Evolutionary conservation across 495 filamentous ascomycete species (phyloP), one percentile per base, ranked within the genome.

Genomic region (Cairneyella variabilis): DNA sequence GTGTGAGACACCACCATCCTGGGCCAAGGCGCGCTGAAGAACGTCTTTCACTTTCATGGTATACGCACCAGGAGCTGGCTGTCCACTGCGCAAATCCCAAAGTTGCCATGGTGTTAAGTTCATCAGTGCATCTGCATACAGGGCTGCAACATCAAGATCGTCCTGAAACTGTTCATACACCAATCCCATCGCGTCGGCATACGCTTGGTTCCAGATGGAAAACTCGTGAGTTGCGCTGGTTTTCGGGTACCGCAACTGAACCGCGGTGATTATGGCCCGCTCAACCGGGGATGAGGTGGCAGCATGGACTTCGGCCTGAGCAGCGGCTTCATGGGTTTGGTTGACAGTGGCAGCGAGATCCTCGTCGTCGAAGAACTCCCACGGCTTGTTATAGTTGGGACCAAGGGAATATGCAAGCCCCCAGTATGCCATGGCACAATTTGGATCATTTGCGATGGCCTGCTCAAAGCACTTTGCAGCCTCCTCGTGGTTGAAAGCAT

Each of bases 381-480:
- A 89, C 0, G 84, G 82, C 61, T 88, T 88, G 59, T 89, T 88
- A 65, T 88, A 89, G 52, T 89, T 87, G 2, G 85, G 83, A 0
- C 85, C 85, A 0, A 85, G 60, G 1, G 78, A 62, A 57, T 79
- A 86, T 0, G 85, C 82, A 2, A 85, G 64, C 0, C 85, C 85
- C 85, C 85, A 89, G 48, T 84, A 77, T 17, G 80, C 83, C 66
- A 88, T 79, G 4, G 76, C 74, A 56, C 79, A 85, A 3, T 59
- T 51, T 0, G 68, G 61, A 57, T 89, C 84, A 32, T 66, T 36
- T 0, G 68, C 57, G 37, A 82, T 76, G 14, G 80, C 80, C 3
- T 74, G 70, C 50, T 81, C 71, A 54, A 86, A 87, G 65, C 83
- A 87, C 42, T 61, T 66, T 8, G 61, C 71, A 2, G 80, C 71